These are phyloP conservation scores for Aspergillus phoenicis DNA, from an alignment of 2,329 filamentous ascomycete genomes.

Conservation along the genomic window DNA sequence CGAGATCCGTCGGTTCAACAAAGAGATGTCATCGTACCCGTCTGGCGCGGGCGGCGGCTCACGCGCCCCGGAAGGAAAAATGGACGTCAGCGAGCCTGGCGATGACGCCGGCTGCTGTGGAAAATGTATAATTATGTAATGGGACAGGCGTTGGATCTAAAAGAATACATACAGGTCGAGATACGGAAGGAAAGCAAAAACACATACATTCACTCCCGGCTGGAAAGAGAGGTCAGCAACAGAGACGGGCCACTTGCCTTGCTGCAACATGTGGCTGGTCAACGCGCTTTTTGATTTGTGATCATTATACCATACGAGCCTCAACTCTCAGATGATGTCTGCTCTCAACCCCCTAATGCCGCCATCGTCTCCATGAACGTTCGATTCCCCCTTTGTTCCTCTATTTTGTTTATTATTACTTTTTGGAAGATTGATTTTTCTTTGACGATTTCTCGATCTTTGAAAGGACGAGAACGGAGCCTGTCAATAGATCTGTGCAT, in stretches of 20 bases:
- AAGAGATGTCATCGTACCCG: slow-evolving; percentile 90
- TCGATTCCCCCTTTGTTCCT: slow-evolving; percentile 45
- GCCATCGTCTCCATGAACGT: slow-evolving; percentile 44
- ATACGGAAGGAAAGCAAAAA: slow-evolving; percentile 24
- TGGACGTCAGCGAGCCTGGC: slow-evolving; percentile 69
- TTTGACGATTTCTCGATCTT: slow-evolving; percentile 27
- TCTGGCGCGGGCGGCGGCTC: slow-evolving; percentile 66
- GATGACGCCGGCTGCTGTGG: slow-evolving; percentile 71
- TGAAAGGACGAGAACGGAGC: slow-evolving; percentile 29
- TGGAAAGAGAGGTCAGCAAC: slow-evolving; percentile 23
- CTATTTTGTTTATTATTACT: slow-evolving; percentile 23
- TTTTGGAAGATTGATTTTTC: slow-evolving; percentile 33
- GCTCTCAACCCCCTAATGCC: slow-evolving; percentile 33
- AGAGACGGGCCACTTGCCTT: slow-evolving; percentile 20
- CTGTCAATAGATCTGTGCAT: slow-evolving; percentile 35
- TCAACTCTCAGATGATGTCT: slow-evolving; percentile 34
- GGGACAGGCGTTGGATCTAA: slow-evolving; percentile 22
- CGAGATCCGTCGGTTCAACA: slow-evolving; percentile 97
- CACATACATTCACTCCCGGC: slow-evolving; percentile 17
- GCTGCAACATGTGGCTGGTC: slow-evolving; percentile 27
- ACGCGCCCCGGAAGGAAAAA: slow-evolving; percentile 64
- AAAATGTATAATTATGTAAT: slow-evolving; percentile 79
- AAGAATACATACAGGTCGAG: slow-evolving; percentile 23
- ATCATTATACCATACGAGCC: slow-evolving; percentile 29
- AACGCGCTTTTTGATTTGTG: slow-evolving; percentile 26